phyloP scores from a whole-genome alignment of 2,329 filamentous ascomycete genomes.

The Penicillium sp. region DNA sequence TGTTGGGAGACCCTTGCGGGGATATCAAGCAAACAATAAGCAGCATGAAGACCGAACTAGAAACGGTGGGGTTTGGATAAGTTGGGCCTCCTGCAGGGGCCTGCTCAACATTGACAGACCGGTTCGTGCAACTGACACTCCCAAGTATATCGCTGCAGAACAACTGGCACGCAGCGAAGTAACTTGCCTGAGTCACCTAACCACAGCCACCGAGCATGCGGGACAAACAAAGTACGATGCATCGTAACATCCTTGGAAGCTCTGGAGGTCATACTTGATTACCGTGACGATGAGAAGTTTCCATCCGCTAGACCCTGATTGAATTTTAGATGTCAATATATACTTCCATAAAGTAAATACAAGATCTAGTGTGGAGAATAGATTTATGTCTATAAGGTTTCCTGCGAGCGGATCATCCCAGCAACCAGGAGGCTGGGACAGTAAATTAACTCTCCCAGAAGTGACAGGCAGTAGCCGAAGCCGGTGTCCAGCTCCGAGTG shows the following conservation, averaged over 20 bases:
- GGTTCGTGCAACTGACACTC: neutral
- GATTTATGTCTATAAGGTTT: conserved; percentile 4
- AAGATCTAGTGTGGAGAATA: neutral
- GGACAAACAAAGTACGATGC: neutral
- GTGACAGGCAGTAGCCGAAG: conserved; percentile 11
- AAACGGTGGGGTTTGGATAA: neutral
- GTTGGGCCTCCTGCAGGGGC: neutral
- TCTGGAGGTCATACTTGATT: neutral
- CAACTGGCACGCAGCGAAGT: neutral
- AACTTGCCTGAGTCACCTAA: neutral
- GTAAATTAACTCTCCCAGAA: neutral
- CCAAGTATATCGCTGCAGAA: conserved; percentile 1
- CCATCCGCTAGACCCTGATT: neutral
- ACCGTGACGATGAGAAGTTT: neutral
- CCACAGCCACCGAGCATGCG: neutral
- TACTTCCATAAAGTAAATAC: neutral
- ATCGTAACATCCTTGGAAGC: too few species aligned
- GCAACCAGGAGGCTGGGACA: conserved; percentile 13
- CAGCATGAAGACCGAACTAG: neutral
- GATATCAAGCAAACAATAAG: neutral
- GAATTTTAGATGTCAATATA: neutral
- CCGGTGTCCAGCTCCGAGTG: neutral
- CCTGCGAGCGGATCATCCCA: conserved; percentile 4
- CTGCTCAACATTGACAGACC: neutral
- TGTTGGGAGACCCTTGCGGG: neutral